Percentiles rank a stretch among this genome's conserved stretches.
Conservation (phyloP, 495 filamentous ascomycete species). For the Parmelia sp. region DNA sequence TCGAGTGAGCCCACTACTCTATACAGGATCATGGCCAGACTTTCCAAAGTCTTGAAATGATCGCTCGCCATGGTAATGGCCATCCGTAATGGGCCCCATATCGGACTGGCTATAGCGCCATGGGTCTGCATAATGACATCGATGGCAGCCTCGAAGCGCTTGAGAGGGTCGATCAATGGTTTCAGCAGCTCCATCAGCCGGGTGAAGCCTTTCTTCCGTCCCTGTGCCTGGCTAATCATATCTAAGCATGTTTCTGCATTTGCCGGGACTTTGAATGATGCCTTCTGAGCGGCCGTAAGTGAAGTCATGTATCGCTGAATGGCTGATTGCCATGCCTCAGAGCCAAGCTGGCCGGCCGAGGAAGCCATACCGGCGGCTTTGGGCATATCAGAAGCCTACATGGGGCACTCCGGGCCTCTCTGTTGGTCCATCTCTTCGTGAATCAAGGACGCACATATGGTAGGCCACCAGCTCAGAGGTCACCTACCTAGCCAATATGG, state of each 20-base stretch:
- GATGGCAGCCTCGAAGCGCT: slow-evolving; percentile 14
- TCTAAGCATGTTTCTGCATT: slow-evolving; percentile 9
- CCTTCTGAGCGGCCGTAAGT: slow-evolving; percentile 3
- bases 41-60: slow-evolving; percentile 28
- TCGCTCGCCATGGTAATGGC: slow-evolving; percentile 20
- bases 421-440: no score
- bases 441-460: no score
- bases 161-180: slow-evolving; percentile 12
- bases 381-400: not conserved
- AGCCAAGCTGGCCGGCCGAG: not conserved
- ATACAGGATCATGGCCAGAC: slow-evolving; percentile 27
- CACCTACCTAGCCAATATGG: no score
- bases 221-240: slow-evolving; percentile 6
- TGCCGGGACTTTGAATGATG: slow-evolving; percentile 8
- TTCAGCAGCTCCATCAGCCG: slow-evolving; percentile 4
- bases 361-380: not conserved
- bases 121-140: slow-evolving; percentile 16
- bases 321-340: slow-evolving; percentile 7
- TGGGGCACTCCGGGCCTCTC: no score
- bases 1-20: slow-evolving; percentile 28
- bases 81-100: slow-evolving; percentile 16
- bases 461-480: no score
- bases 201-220: slow-evolving; percentile 6
- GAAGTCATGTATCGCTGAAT: slow-evolving; percentile 1
- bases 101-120: slow-evolving; percentile 12